These are phyloP conservation scores for Aspergillus amoenus DNA, from an alignment of 2,329 filamentous ascomycete genomes.

Conservation along the genomic window DNA sequence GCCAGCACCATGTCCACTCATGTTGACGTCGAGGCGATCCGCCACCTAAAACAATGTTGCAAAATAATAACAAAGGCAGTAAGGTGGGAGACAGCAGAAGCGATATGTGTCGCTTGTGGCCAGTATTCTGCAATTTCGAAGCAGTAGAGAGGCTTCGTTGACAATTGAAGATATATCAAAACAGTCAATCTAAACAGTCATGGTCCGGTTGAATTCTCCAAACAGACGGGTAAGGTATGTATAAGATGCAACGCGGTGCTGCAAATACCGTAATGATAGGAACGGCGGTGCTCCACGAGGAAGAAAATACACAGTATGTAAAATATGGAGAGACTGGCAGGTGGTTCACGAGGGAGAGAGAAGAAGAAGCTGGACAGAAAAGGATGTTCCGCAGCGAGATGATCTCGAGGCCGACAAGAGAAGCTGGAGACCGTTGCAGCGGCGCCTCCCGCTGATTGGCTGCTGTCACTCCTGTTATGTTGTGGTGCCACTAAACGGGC, in stretches of 20 bases:
- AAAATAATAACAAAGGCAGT: conserved; percentile 11
- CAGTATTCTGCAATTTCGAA: conserved; percentile 10
- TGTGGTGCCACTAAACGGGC: conserved; percentile 32
- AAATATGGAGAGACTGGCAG: neutral
- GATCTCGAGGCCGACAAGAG: conserved; percentile 26
- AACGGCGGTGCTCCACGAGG: conserved; percentile 7
- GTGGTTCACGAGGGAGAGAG: conserved; percentile 13
- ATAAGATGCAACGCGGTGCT: conserved; percentile 11
- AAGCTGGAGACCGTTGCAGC: too few relatives aligned
- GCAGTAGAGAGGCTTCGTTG: conserved; percentile 14
- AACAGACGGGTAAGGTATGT: conserved; percentile 8
- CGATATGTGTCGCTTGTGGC: neutral
- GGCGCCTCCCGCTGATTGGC: conserved; percentile 25
- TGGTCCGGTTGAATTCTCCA: conserved; percentile 22
- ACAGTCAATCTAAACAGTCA: conserved; percentile 28
- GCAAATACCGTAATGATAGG: conserved; percentile 26
- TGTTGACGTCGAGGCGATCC: conserved; percentile 34
- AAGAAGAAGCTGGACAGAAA: conserved; percentile 18
- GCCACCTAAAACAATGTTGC: conserved; percentile 14
- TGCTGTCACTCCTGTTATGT: conserved; percentile 44
- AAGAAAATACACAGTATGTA: conserved; percentile 16
- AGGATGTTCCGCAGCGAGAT: conserved; percentile 21
- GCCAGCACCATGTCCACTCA: conserved; percentile 56
- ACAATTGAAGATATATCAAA: conserved; percentile 6
- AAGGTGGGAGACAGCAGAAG: conserved; percentile 6